Evolutionary conservation across 2,329 filamentous ascomycete species (phyloP), one percentile per base, ranked within the genome.

Genomic region (Fusarium marasasianum): DNA sequence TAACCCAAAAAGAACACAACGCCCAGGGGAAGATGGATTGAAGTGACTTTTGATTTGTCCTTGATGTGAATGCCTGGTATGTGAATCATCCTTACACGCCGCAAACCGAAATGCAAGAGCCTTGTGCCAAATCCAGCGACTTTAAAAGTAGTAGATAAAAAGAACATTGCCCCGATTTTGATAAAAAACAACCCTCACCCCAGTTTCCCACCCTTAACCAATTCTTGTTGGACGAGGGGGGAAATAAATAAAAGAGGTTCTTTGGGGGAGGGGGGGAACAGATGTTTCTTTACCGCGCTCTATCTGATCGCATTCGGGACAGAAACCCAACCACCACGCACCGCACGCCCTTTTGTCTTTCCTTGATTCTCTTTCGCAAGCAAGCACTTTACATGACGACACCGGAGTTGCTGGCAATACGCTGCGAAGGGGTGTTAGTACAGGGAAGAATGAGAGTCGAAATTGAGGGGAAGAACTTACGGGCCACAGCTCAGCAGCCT

Each of bases 351-450:
- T 78, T 80, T 80, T 78, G 73, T 78, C 64, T 78, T 74, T 79
- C 78, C 70, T 73, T 69, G 62, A 68, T 69, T 63, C 65, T 64
- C 65, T 64, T 69, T 69, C 66, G 66, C 54, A 63, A 70, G 60
- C 72, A 80, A 80, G 73, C 82, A 80, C 80, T 90, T 97, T 94
- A 99, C 96, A 99, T 99, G 86, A 99, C 96, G 84, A 99, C 96
- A 92, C 96, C 96, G 75, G 96, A 98, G 94, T 99, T 99, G 91
- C 92, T 95, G 87, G 96, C 96, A 88, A 98, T 98, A 98, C 96
- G 96, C 93, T 96, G 79, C 35, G 48, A 48, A 55, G 24, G 24
- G 35, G 35, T 56, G 80, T 87, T 79, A 87, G 81, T 40, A 45
- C 6, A 11, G 24, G 15, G 4, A 14, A 12, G 14, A 11, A 9